Evolutionary conservation across 2,329 filamentous ascomycete species (phyloP), one percentile per base, ranked within the genome.

Genomic region (Aspergillus novoparasiticus): DNA sequence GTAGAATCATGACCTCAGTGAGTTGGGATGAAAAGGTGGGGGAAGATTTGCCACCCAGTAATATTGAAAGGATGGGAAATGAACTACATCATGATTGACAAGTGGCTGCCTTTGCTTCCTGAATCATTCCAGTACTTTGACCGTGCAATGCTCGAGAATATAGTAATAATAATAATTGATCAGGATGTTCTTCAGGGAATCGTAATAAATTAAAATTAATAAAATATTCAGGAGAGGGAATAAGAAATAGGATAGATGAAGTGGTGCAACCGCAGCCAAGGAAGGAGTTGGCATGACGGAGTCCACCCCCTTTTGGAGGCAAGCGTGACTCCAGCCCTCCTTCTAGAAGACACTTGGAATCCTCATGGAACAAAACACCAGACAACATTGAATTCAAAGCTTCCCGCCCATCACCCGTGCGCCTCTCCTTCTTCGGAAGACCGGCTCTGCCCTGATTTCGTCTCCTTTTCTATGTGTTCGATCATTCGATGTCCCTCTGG

Each of bases 281-380:
- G 43, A n/a, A 41, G 39, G 39, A 41, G 39, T 41, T 50, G 50
- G 58, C 16, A 30, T 46, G 32, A 50, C 39, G 30, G 41, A 46
- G 57, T 28, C 51, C 28, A 16, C 60, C 57, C 61, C 57, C 36
- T 50, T 59, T 50, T 48, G 57, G 58, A 41, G 54, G 21, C 28
- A 57, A 54, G 51, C 51, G 32, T 39, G 19, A 16, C 30, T 19
- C 26, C 51, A 32, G 30, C 19, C 6, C 14, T 48, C 26, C 60
- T 77, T 77, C 75, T 77, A 76, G 75, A 77, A 77, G 69, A 71
- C 70, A 62, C 66, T 66, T 77, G 69, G 75, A 77, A 77, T 58
- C 58, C 61, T 63, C 56, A 60, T 63, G 50, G 61, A 63, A 55
- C 51, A 39, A 14, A 36, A 41, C 39, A 41, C 19, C 32, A 39